A percentile compares a stretch with the other conserved stretches of the same genome.
Evolutionary conservation across 495 filamentous ascomycete species (phyloP).

Genomic region (Coniosporium apollinis): DNA sequence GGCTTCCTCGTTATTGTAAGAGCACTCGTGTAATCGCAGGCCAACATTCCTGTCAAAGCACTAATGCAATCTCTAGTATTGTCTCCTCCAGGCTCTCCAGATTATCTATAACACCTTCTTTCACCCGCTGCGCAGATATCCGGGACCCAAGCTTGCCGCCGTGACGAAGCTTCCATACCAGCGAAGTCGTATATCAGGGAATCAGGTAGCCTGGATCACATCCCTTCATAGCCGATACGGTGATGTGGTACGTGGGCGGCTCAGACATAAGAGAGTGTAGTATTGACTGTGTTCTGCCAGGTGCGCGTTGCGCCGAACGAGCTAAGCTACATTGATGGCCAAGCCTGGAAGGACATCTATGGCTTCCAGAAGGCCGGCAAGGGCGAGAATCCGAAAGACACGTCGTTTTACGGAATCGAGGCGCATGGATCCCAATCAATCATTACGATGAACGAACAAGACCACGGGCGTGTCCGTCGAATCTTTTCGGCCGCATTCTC

Average conservation of each 20-base stretch:
- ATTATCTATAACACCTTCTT: constrained; percentile 8
- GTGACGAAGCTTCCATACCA: background rate
- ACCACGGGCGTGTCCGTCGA: constrained; percentile 10
- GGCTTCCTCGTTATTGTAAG: too few species aligned
- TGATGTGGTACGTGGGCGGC: constrained; percentile 2
- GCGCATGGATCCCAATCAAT: constrained; percentile 3
- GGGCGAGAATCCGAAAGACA: constrained; percentile 8
- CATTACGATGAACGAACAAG: constrained; percentile 7
- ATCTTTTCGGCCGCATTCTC: constrained; percentile 15
- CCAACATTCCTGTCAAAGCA: too few species aligned
- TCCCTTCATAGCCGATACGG: constrained; percentile 9
- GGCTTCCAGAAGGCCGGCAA: constrained; percentile 9
- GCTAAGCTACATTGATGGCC: constrained; percentile 8
- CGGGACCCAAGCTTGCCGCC: constrained; percentile 6
- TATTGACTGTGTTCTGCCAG: background rate
- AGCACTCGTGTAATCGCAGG: too few species aligned
- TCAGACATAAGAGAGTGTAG: background rate
- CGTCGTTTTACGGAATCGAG: constrained; percentile 2
- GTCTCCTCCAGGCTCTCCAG: too few species aligned
- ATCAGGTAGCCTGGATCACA: background rate
- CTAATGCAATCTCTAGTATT: too few species aligned
- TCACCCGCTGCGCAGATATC: constrained; percentile 3
- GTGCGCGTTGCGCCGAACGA: constrained; percentile 13
- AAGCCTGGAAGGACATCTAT: constrained; percentile 15
- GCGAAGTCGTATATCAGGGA: background rate